Base-by-base conservation (phyloP, 257 asterid species). In the Paraleonurus japonicus region DNA sequence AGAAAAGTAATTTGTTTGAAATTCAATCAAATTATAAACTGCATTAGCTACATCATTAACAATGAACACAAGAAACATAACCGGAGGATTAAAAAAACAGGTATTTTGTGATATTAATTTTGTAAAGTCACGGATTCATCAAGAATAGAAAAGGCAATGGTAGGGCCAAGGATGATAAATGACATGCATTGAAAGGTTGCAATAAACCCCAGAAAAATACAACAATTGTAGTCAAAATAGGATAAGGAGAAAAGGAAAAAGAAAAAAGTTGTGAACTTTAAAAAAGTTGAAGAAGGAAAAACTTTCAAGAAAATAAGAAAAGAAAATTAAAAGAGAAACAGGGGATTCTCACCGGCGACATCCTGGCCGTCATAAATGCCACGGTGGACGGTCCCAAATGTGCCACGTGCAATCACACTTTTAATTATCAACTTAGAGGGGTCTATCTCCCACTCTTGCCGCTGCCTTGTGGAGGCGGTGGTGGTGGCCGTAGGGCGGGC, bases 361-460 rank as follows among this genome's bases (percentile, higher is more conserved):
- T 89, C 92, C 70, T 76, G 90, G 61, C 92, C 92, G 64, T 89
- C 94, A 27, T 89, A 89, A 47, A 85, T 47, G 75, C 94, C 96
- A 58, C 94, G 96, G 60, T 87, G 96, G 73, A 89, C 96, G 27
- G 94, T 89, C 50, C 95, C 96, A 58, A 89, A 89, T 37, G 96
- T 87, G 66, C 96, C 96, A 79, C 96, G 89, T 66, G 96, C 96
- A 68, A 89, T 79, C 50, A 84, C 90, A 20, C 84, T 61, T 61
- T 87, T 89, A 57, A 89, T 87, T 67, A 85, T 72, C 59, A 87
- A 77, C 76, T 89, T 87, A 0, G 95, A 71, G 9, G 96, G 88
- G 66, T 89, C 96, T 76, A 89, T 89, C 81, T 89, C 96, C 96
- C 96, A 89, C 26, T 89, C 96, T 10, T 78, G 82, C 75, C 92